These are phyloP conservation scores for Gossypium longicalyx DNA, from an alignment of 345 rosid genomes.

Conservation along the genomic window DNA sequence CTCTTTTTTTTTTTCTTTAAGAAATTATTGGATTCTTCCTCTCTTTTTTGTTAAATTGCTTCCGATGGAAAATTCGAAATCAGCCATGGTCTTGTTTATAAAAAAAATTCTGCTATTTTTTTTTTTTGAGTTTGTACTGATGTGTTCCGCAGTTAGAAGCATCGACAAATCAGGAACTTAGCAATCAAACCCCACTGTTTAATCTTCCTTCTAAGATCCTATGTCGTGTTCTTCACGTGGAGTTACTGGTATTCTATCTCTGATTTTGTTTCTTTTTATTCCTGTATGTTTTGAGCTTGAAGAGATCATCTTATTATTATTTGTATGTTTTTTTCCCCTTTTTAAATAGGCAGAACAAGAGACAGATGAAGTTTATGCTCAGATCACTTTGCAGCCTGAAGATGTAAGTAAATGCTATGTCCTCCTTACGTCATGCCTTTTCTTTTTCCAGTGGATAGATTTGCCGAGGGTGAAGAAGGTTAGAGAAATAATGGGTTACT, in stretches of 20 bases:
- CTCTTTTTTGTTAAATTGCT: neutral
- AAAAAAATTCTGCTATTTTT: constrained; percentile 6
- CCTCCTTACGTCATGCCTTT: neutral
- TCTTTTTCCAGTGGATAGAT: neutral
- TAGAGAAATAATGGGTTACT: neutral
- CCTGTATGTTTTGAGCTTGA: neutral
- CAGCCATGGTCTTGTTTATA: neutral
- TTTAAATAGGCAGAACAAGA: constrained; percentile 62
- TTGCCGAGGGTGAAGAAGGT: neutral
- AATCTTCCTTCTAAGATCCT: constrained; percentile 77
- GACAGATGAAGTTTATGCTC: constrained; percentile 88
- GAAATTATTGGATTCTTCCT: neutral
- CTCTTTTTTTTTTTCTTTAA: too few relatives aligned
- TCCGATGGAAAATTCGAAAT: neutral
- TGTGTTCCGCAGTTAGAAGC: constrained; percentile 60
- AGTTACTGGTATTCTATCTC: constrained; percentile 46
- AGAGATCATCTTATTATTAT: neutral
- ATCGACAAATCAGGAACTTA: constrained; percentile 72
- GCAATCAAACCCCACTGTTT: constrained; percentile 53
- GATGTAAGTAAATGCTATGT: constrained; percentile 43
- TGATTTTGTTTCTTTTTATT: neutral
- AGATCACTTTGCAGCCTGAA: constrained; percentile 75
- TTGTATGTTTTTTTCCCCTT: neutral
- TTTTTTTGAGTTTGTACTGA: constrained; percentile 7
- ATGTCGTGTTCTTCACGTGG: constrained; percentile 58